Evolutionary conservation across 805 yeast species (phyloP).

Genomic region (Lipomyces yamadae): DNA sequence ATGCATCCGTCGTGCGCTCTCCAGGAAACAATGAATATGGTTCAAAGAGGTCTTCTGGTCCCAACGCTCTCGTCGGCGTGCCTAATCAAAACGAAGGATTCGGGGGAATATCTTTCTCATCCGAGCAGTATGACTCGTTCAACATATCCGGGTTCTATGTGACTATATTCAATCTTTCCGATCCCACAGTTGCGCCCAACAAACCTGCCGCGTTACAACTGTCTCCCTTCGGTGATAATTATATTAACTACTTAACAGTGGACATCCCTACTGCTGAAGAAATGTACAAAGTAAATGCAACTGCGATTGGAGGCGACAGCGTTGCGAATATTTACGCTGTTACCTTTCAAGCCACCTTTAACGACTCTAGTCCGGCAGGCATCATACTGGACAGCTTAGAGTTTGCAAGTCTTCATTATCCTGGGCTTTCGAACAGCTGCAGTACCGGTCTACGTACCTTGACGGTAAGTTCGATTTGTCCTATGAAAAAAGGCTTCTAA

Average conservation of each 20-base stretch:
- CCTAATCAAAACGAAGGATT: constrained; percentile 3
- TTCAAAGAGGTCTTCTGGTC: constrained; percentile 14
- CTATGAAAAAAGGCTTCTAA: not conserved
- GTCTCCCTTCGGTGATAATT: not conserved
- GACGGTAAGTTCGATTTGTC: constrained; percentile 6
- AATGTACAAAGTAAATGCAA: constrained; percentile 6
- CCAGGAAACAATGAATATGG: constrained; percentile 6
- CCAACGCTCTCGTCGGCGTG: not conserved
- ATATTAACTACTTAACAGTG: not conserved
- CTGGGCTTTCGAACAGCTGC: constrained; percentile 4
- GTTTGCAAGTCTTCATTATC: constrained; percentile 5
- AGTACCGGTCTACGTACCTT: constrained; percentile 5
- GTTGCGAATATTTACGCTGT: not conserved
- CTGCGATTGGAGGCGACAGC: not conserved
- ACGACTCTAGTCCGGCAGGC: constrained; percentile 10
- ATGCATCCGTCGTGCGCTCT: constrained; percentile 5
- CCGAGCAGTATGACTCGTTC: constrained; percentile 5
- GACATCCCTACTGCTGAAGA: not conserved
- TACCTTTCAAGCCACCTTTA: constrained; percentile 3
- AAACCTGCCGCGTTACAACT: not conserved
- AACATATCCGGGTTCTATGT: constrained; percentile 6
- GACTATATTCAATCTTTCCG: constrained; percentile 12
- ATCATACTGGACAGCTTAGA: constrained; percentile 7
- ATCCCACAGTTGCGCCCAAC: constrained; percentile 10
- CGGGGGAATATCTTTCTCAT: constrained; percentile 2